These are phyloP conservation scores for Gossypium gossypioides DNA, from an alignment of 441 rosid species.

Conservation along the genomic window DNA sequence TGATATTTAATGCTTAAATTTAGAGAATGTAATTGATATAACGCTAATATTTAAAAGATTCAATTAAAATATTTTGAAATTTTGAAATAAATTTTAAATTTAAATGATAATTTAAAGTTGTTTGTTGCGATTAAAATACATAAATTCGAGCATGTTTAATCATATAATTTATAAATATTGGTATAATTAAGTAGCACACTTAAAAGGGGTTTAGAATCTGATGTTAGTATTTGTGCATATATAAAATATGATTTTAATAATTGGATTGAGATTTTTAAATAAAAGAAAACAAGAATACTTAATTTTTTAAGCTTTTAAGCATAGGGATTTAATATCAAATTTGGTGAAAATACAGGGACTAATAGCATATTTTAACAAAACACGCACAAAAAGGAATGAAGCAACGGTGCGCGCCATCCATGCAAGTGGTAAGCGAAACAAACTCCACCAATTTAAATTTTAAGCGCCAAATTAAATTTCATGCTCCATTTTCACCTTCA, in stretches of 20 bases:
- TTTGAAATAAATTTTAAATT: too few relatives aligned
- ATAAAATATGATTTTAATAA: too few relatives aligned
- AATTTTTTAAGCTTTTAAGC: not conserved
- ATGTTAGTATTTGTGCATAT: not conserved
- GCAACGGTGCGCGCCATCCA: not conserved
- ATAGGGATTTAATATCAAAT: too few relatives aligned
- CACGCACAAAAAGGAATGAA: not conserved
- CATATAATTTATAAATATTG: too few relatives aligned
- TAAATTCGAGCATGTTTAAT: not conserved
- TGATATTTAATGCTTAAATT: not conserved
- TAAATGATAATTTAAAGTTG: not conserved
- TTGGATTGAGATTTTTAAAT: not conserved
- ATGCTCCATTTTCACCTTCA: not conserved
- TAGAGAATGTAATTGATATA: not conserved
- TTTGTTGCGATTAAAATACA: not conserved
- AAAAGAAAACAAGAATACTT: not conserved
- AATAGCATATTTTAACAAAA: not conserved
- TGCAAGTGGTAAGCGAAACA: not conserved
- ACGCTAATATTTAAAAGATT: too few relatives aligned
- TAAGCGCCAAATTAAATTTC: slow-evolving; percentile 30
- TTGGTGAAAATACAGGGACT: not conserved
- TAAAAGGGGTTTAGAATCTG: not conserved
- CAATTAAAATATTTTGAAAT: too few relatives aligned
- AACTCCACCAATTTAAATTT: not conserved
- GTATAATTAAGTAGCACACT: not conserved